These are phyloP conservation scores for Chrysopogon serrulatus DNA, from an alignment of 176 grass and related monocot genomes.

Conservation along the genomic window DNA sequence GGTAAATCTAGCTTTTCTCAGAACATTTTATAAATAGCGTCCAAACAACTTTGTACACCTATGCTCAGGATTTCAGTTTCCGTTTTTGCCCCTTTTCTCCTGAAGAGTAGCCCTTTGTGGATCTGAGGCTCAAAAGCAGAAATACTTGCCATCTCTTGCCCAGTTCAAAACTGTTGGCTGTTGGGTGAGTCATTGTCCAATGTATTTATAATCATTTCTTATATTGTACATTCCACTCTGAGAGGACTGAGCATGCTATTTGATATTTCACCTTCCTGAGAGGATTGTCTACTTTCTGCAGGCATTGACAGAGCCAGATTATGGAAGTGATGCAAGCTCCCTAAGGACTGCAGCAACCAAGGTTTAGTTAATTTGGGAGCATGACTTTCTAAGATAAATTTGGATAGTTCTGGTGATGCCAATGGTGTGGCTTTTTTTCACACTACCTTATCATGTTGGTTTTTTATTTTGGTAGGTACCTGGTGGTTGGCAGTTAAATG, in stretches of 20 bases:
- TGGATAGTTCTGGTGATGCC: background rate
- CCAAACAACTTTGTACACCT: background rate
- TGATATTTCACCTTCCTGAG: background rate
- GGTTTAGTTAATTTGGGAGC: constrained; percentile 35
- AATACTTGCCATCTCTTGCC: constrained; percentile 81
- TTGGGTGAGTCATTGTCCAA: constrained; percentile 60
- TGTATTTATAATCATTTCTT: background rate
- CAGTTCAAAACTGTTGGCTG: constrained; percentile 73
- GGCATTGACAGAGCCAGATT: constrained; percentile 92
- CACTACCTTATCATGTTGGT: constrained; percentile 10
- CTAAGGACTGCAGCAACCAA: constrained; percentile 70
- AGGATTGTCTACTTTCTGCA: constrained; percentile 18
- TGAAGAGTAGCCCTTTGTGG: constrained; percentile 68
- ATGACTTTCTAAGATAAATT: background rate
- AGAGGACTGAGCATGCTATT: background rate
- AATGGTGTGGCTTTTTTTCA: background rate
- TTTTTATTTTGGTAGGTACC: constrained; percentile 54
- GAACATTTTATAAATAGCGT: background rate
- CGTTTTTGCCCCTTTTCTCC: background rate
- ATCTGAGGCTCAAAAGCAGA: constrained; percentile 93
- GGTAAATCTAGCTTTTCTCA: constrained; percentile 32
- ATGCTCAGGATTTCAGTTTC: background rate
- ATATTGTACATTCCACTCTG: background rate
- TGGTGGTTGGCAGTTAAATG: constrained; percentile 88
- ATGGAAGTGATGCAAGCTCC: constrained; percentile 91